Base-by-base conservation (phyloP, 192 early-diverging fungal genomes). In the Backusella mclennaniae region DNA sequence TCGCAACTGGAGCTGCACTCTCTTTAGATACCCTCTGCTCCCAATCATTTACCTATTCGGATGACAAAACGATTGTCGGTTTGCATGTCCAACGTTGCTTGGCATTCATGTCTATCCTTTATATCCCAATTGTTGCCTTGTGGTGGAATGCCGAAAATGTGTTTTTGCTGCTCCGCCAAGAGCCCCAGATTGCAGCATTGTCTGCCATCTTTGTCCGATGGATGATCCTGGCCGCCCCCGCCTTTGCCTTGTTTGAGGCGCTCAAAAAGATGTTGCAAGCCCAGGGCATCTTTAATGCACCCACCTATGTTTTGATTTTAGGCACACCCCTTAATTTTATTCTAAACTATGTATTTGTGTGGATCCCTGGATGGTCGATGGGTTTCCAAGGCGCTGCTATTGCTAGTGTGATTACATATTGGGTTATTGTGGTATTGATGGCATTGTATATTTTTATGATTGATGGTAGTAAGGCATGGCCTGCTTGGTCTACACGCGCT, bases 241-340 rank as follows among this genome's bases (percentile, higher is more conserved):
- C 95, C 0, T 91, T 87, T 84, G 80, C 96, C 73, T 83, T 90
- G 38, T 92, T 93, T 86, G 96, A 97, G 67, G 92, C 92, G 75
- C 77, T 96, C 56, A 94, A 95, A 78, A 89, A 95, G 74, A 97
- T 88, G 77, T 80, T 99, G 17, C 94, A 97, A 75, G 90, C 92
- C 0, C 97, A 99, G 84, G 95, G 92, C 46, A 90, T 92, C 15
- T 80, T 80, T 66, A 49, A 73, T 31, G 94, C 94, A 7, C 88
- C 86, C 53, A 94, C 95, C 15, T 85, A 82, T 68, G 88, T 96
- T 11, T 83, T 95, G 35, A 41, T 75, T 82, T 73, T 88, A 21
- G 89, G 88, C 7, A 44, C 90, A 38, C 92, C 90, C 0, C 35
- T 94, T 39, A 92, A 95, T 71, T 71, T 92, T 0, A 67, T 89